A percentile compares a stretch with the other conserved stretches of the same genome.
Conservation (phyloP, 305 asterid species). For the Fraxinus sp. region DNA sequence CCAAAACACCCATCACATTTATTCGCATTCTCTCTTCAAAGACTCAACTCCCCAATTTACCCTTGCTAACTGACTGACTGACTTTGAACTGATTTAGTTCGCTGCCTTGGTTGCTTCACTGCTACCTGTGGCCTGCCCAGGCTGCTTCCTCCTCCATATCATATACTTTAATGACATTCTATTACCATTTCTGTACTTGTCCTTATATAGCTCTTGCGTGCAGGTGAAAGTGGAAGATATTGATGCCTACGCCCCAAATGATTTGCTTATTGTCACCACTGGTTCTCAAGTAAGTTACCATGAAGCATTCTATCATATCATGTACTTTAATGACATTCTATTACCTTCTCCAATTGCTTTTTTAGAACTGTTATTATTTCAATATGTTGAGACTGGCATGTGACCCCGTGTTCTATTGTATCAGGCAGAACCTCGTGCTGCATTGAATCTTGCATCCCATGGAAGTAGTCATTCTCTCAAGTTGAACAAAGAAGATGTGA, state of each 20-base stretch:
- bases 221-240: constrained; percentile 97
- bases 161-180: constrained; percentile 15
- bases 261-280: constrained; percentile 94
- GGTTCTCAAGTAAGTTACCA: constrained; percentile 93
- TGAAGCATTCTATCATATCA: background rate
- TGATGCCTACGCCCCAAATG: constrained; percentile 94
- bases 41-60: background rate
- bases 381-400: constrained; percentile 22
- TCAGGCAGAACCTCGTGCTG: constrained; percentile 99
- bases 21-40: background rate
- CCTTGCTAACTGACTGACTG: background rate
- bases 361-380: constrained; percentile 18
- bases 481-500: constrained; percentile 77
- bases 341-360: constrained; percentile 16
- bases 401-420: constrained; percentile 36
- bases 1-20: too few relatives aligned
- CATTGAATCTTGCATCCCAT: constrained; percentile 94
- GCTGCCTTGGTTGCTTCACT: background rate
- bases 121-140: background rate
- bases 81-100: background rate
- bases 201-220: constrained; percentile 31
- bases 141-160: background rate
- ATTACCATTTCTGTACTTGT: constrained; percentile 7
- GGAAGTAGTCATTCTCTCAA: constrained; percentile 97
- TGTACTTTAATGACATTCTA: background rate